phyloP scores from a whole-genome alignment of 768 basidiomycete species.

The Tylopilus rubrobrunneus region DNA sequence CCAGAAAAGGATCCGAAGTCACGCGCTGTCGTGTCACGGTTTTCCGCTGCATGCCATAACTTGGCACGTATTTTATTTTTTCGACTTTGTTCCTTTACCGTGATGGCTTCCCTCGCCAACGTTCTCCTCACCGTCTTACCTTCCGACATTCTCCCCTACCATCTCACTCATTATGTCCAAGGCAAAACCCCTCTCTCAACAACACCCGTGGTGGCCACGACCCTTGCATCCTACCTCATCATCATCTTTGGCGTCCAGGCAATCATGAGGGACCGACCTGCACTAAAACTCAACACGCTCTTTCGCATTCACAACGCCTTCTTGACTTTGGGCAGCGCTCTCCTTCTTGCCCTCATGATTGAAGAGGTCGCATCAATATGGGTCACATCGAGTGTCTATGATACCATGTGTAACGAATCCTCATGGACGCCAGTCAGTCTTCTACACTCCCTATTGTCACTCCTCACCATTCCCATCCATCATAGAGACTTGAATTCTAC shows the following conservation, averaged over 20 bases:
- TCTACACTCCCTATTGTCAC: not conserved
- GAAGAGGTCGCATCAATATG: conserved; percentile 87
- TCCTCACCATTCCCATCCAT: conserved; percentile 1
- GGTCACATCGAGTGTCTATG: conserved; percentile 66
- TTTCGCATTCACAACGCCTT: conserved; percentile 92
- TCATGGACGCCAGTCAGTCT: conserved; percentile 86
- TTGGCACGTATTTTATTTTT: conserved; percentile 13
- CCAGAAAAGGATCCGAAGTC: not conserved
- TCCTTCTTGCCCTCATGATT: conserved; percentile 83
- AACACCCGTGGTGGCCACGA: conserved; percentile 56
- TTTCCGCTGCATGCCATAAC: conserved; percentile 25
- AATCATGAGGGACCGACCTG: conserved; percentile 74
- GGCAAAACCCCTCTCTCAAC: conserved; percentile 62
- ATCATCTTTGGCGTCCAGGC: conserved; percentile 82
- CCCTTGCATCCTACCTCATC: conserved; percentile 79
- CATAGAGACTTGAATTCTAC: conserved; percentile 86
- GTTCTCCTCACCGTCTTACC: conserved; percentile 59
- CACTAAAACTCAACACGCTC: conserved; percentile 72
- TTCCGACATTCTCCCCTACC: conserved; percentile 35
- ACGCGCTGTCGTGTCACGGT: conserved; percentile 28
- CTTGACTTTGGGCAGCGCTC: conserved; percentile 77
- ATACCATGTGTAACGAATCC: conserved; percentile 67
- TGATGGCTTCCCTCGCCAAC: conserved; percentile 75
- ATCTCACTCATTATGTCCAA: conserved; percentile 46
- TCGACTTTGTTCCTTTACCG: conserved; percentile 23